These are phyloP conservation scores for Lasiodiplodia hormozganensis DNA, from an alignment of 2,329 filamentous ascomycete species.

Conservation along the genomic window DNA sequence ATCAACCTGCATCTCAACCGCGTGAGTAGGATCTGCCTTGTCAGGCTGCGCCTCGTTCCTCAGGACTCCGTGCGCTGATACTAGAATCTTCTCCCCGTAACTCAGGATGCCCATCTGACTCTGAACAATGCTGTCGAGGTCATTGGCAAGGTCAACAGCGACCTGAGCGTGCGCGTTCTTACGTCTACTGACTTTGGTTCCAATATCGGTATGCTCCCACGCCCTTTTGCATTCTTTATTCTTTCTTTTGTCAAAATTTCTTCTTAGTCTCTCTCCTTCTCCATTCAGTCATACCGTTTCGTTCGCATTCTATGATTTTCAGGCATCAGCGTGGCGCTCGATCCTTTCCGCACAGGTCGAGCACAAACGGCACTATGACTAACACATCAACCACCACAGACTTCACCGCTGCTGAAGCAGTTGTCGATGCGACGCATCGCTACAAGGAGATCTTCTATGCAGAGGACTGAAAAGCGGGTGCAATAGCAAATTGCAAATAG, in stretches of 20 bases:
- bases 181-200: slow-evolving; percentile 73
- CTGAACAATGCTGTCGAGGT: slow-evolving; percentile 76
- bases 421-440: slow-evolving; percentile 86
- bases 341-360: background rate
- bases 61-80: slow-evolving; percentile 4
- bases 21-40: slow-evolving; percentile 54
- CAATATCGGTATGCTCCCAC: slow-evolving; percentile 66
- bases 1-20: slow-evolving; percentile 77
- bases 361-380: background rate
- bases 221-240: background rate
- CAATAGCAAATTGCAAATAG: background rate
- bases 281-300: background rate
- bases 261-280: background rate
- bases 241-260: background rate
- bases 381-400: slow-evolving; percentile 58
- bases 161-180: slow-evolving; percentile 74
- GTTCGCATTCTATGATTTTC: background rate
- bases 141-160: slow-evolving; percentile 79
- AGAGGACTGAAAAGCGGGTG: slow-evolving; percentile 30
- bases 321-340: background rate
- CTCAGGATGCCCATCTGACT: slow-evolving; percentile 72
- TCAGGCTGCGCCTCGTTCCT: slow-evolving; percentile 1
- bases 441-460: slow-evolving; percentile 83
- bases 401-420: slow-evolving; percentile 74
- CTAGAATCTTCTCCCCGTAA: background rate